A percentile compares a stretch with the other conserved stretches of the same genome.
Conservation (phyloP, 495 filamentous ascomycete species). For the Xylaria sp. region DNA sequence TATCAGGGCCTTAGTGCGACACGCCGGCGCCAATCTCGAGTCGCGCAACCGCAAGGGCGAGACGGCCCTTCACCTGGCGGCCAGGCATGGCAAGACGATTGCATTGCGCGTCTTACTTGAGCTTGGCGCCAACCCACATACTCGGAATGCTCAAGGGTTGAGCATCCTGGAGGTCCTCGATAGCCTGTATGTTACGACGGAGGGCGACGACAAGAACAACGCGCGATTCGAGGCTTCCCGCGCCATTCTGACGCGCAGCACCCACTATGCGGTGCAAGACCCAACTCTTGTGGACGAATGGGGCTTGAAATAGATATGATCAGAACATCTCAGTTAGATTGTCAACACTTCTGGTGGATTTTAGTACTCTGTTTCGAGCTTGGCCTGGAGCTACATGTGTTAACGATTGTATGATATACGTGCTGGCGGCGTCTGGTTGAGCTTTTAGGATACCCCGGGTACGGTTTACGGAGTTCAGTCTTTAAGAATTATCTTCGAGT, state of each 20-base stretch:
- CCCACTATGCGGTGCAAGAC: neutral
- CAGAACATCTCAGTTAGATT: neutral
- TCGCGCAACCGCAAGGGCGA: constrained; percentile 54
- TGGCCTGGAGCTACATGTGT: neutral
- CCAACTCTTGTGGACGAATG: constrained; percentile 26
- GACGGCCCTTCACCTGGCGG: constrained; percentile 54
- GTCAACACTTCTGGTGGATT: neutral
- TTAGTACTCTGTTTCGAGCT: neutral
- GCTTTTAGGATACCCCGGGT: constrained; percentile 24
- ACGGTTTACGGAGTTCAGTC: constrained; percentile 9
- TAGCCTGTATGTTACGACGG: constrained; percentile 33
- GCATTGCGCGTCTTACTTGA: constrained; percentile 52
- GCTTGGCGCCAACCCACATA: constrained; percentile 50
- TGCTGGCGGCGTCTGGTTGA: constrained; percentile 13
- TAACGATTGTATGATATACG: constrained; percentile 16
- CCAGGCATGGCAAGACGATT: constrained; percentile 50
- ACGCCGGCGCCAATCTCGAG: constrained; percentile 46
- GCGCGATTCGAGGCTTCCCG: constrained; percentile 42
- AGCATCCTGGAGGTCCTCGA: constrained; percentile 50
- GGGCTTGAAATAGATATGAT: neutral
- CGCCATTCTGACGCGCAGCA: constrained; percentile 31
- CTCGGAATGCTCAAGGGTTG: constrained; percentile 46
- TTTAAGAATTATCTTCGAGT: neutral
- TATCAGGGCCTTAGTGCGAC: constrained; percentile 40
- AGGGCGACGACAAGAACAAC: constrained; percentile 32